Base-by-base conservation (phyloP, 768 basidiomycete species). In the Pisolithus marmoratus region DNA sequence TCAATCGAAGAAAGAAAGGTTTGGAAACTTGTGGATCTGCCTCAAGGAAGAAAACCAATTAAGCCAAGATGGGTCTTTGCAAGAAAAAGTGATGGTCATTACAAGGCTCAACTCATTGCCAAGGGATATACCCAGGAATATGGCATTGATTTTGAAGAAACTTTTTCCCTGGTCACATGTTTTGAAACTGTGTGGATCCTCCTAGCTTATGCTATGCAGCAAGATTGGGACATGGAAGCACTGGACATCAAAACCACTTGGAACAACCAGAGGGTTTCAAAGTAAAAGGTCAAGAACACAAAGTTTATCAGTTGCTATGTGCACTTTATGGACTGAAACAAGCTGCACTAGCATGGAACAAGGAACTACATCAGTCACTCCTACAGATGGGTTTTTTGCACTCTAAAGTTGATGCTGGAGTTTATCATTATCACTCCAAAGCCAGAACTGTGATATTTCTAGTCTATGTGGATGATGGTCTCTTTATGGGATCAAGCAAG, bases 141-240 rank as follows among this genome's bases (percentile, higher is more conserved):
- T 29, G 27, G 27, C 1, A 8, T 29, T 4, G 27, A 29, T 8
- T 29, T 29, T 29, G 27, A 29, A 29, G 27, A 29, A 4, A 29
- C 27, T 8, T 29, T 29, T 29, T 29, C 27, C 9, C 27, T 7
- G 6, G 27, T 29, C 27, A 29, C 27, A 29, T 29, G 27, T 8
- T 29, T 29, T 29, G 27, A 29, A 29, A 29, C 27, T 55, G 59
- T 5, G 60, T 29, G 27, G 6, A 29, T 29, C 7, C 27, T 29
- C 3, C 27, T 29, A 29, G 27, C 27, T 29, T 8, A 29, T 29
- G 27, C 27, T 4, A 8, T 8, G 7, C 27, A 29, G 27, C 3
- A 29, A 4, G 6, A 29, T 29, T 29, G 27, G 27, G 27, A 29
- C 6, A 29, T 29, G 27, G 27, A 29, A 29, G 27, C 7, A 8